Evolutionary conservation across 495 filamentous ascomycete species (phyloP), one percentile per base, ranked within the genome.

Genomic region (Schizothecium vesticola): DNA sequence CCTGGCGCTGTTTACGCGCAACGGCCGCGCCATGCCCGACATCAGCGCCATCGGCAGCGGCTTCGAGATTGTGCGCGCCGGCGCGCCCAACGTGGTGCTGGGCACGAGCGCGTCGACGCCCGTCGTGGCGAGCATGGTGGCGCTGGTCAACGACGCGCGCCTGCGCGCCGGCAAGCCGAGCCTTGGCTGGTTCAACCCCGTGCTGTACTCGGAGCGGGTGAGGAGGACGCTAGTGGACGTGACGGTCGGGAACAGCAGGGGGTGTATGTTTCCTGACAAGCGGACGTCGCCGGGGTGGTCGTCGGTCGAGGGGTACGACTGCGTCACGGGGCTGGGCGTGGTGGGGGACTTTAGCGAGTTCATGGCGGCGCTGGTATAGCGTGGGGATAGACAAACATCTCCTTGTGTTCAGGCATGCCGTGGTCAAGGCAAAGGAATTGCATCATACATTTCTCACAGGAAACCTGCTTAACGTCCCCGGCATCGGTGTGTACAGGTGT

Each of bases 1-100:
- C 12, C n/a, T 64, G 70, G 79, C 60, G 78, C 82, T 70, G 80
- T 92, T 85, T 79, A 76, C 91, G 74, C 74, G 77, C 0, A 72
- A 79, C 3, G 92, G 92, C 0, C 85, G 91, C 56, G 92, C 86
- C 0, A 86, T 90, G 61, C 92, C 92, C 0, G 92, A 95, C 72
- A 86, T 96, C 16, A 74, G 76, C 23, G 80, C 80, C 11, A 71
- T 80, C 1, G 80, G 79, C 2, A 76, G 75, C 1, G 75, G 72
- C 11, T 82, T 80, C 58, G 72, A 75, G 66, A 81, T 81, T 57
- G 65, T 75, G 29, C 68, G 73, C 33, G 75, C 72, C 2, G 79
- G 79, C 3, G 66, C 69, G 21, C 64, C 74, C 22, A 69, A 57
- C 22, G 75, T 73, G 29, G 78, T 81, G n/a, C 69, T 77, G 10